Evolutionary conservation across 306 rosid genomes (phyloP).

Genomic region (Alnus glutinosa): DNA sequence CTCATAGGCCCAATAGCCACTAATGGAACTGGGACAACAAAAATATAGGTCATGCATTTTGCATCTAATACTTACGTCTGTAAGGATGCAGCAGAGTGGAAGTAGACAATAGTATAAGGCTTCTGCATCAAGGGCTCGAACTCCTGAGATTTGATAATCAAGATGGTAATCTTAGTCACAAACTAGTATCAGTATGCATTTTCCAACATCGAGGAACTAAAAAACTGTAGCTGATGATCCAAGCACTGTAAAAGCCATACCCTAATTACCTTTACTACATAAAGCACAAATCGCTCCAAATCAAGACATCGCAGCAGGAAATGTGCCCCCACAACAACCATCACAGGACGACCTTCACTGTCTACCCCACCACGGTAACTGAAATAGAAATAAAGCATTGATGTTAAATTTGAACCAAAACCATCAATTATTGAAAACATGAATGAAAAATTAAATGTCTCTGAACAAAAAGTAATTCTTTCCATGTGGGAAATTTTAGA

Average conservation of each 20-base stretch:
- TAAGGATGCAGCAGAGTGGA: slow-evolving; percentile 97
- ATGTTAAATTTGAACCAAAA: slow-evolving; percentile 17
- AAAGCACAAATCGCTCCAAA: slow-evolving; percentile 84
- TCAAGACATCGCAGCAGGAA: slow-evolving; percentile 94
- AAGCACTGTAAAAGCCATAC: slow-evolving; percentile 14
- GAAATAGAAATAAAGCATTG: slow-evolving; percentile 32
- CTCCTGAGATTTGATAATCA: slow-evolving; percentile 61
- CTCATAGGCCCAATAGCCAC: not conserved
- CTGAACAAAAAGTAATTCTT: not conserved
- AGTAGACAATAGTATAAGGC: slow-evolving; percentile 88
- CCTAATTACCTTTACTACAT: slow-evolving; percentile 76
- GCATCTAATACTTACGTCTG: slow-evolving; percentile 68
- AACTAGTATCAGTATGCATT: not conserved
- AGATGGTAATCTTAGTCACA: slow-evolving; percentile 2
- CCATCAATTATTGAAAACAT: slow-evolving; percentile 7
- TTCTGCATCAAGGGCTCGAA: slow-evolving; percentile 94
- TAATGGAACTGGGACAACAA: not conserved
- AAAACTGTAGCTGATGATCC: slow-evolving; percentile 11
- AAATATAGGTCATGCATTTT: slow-evolving; percentile 1
- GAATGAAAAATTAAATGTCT: slow-evolving; percentile 1
- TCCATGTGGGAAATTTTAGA: not conserved
- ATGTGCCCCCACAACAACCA: slow-evolving; percentile 99
- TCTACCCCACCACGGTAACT: slow-evolving; percentile 99
- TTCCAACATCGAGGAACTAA: slow-evolving; percentile 22
- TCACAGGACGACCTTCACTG: slow-evolving; percentile 89